Base-by-base conservation (phyloP, 208 protist species). In the Crithidia bombi region DNA sequence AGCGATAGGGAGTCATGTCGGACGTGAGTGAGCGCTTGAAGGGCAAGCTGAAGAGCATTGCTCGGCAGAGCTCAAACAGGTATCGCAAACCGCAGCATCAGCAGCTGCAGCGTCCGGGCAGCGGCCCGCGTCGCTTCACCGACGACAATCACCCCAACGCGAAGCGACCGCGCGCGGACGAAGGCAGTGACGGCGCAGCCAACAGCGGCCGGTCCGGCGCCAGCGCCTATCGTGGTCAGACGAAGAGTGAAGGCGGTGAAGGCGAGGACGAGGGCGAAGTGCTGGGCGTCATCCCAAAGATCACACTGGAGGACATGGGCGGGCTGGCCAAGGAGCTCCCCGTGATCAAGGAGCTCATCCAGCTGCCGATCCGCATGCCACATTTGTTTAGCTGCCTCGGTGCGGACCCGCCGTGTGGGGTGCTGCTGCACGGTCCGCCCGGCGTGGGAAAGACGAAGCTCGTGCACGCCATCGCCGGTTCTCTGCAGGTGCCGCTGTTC, bases 371-470 rank as follows among this genome's bases (percentile, higher is more conserved):
- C 36, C 82, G 81, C 15, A 93, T 98, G 79, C 96, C 97, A 10
- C 93, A 99, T 71, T 83, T 99, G 41, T 99, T 98, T 77, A 89
- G 69, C 66, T 90, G 94, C 28, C 86, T 99, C 17, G 98, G 98
- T 4, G 90, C 98, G 0, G 93, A 98, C 69, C 97, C 98, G 12
- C 94, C 97, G 25, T 92, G 95, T 38, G 98, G 98, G 44, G 89
- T 99, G 11, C 83, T 99, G 19, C 85, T 99, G 15, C 96, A 99
- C 85, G 98, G 98, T 12, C 98, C 97, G 9, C 98, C 98, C 0
- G 98, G 98, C 21, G 95, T 88, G 43, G 97, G 98, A 38, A 99
- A 98, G 80, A 98, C 98, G 23, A 87, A 97, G 78, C 87, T 99
- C 3, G 97, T 98, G 2, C 86, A 97, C 75, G 97, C 97, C 26